These are phyloP conservation scores for Tephrocybe sp. DNA, from an alignment of 768 basidiomycete species.

Conservation along the genomic window DNA sequence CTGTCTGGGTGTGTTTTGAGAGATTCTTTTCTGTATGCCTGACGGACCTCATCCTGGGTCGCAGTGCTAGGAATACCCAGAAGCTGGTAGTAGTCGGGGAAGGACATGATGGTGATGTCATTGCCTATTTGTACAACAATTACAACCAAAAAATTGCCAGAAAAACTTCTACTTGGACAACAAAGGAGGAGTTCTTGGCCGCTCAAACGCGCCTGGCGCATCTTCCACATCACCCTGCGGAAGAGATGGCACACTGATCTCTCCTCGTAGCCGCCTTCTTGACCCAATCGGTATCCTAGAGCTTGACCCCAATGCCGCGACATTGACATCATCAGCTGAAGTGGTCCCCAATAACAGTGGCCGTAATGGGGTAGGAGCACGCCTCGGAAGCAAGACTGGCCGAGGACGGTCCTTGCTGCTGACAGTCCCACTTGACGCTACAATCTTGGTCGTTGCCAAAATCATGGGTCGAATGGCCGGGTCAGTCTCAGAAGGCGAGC, in stretches of 20 bases:
- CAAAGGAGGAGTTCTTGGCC: slow-evolving; percentile 42
- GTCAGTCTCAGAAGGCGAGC: background rate
- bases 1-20: slow-evolving; percentile 91
- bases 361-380: slow-evolving; percentile 18
- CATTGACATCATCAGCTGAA: slow-evolving; percentile 10
- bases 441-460: slow-evolving; percentile 2
- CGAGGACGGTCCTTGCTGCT: background rate
- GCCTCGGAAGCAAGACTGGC: background rate
- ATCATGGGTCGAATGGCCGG: slow-evolving; percentile 13
- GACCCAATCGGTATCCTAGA: slow-evolving; percentile 29
- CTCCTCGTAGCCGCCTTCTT: slow-evolving; percentile 21
- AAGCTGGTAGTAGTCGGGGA: slow-evolving; percentile 80
- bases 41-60: slow-evolving; percentile 67
- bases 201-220: slow-evolving; percentile 32
- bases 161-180: slow-evolving; percentile 10
- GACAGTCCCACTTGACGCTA: background rate
- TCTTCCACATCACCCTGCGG: slow-evolving; percentile 20
- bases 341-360: slow-evolving; percentile 36
- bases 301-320: slow-evolving; percentile 21
- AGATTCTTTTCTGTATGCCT: slow-evolving; percentile 81
- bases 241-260: slow-evolving; percentile 30
- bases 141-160: background rate
- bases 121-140: slow-evolving; percentile 3
- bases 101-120: slow-evolving; percentile 53
- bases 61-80: slow-evolving; percentile 57